Percentiles rank a stretch among this genome's conserved stretches.
Evolutionary conservation across 2,329 filamentous ascomycete genomes (phyloP).

Genomic region (Diaporthe nobilis): DNA sequence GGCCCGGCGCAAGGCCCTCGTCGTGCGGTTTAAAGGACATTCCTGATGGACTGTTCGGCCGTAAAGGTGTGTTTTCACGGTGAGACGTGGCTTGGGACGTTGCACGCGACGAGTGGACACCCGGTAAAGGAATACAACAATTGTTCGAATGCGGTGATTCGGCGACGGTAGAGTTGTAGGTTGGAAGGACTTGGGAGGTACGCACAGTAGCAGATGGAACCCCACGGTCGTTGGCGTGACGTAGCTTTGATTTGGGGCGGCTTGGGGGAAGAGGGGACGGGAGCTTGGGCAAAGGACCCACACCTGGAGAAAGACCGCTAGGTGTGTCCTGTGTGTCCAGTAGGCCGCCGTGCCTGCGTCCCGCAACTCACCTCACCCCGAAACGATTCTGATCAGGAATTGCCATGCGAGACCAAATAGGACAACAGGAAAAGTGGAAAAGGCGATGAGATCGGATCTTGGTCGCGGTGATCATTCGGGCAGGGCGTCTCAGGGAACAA

Average conservation of each 20-base stretch:
- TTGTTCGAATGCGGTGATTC: neutral
- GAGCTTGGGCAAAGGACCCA: neutral
- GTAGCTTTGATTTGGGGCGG: constrained; percentile 1
- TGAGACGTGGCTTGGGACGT: neutral
- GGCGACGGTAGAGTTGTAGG: neutral
- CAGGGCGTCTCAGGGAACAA: neutral
- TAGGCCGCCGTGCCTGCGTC: neutral
- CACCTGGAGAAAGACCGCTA: neutral
- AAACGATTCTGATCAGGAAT: neutral
- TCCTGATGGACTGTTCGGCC: neutral
- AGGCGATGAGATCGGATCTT: neutral
- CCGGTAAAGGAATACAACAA: neutral
- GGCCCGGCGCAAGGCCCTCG: constrained; percentile 34
- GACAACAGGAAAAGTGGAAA: neutral
- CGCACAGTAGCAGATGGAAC: neutral
- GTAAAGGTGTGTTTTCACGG: neutral
- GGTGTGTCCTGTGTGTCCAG: neutral
- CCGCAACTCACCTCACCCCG: neutral
- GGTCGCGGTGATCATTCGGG: too few species aligned
- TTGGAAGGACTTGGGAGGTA: neutral
- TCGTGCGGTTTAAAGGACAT: constrained; percentile 41
- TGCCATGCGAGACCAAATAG: neutral
- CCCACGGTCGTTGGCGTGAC: neutral
- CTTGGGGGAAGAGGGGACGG: neutral
- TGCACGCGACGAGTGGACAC: neutral